Conservation (phyloP, 1,139 yeast species). For the Candida sp. region DNA sequence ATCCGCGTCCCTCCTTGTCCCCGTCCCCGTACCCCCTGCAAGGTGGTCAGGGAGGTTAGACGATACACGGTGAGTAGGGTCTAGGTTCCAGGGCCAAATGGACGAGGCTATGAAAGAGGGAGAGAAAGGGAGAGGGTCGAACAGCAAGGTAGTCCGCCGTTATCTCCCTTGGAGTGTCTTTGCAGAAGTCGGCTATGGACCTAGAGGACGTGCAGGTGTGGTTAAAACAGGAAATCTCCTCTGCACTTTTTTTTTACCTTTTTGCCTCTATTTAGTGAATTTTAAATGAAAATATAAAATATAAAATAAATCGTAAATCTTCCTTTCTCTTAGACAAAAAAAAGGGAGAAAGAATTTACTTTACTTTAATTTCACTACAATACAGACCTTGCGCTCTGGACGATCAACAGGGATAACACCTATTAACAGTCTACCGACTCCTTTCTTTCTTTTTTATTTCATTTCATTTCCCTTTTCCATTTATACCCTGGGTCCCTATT, state of each 20-base stretch:
- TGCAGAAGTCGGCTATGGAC: too few species aligned
- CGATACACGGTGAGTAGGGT: too few species aligned
- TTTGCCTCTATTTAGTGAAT: not conserved
- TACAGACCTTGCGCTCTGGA: not conserved
- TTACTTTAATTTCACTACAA: not conserved
- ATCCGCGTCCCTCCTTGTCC: too few species aligned
- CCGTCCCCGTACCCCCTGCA: too few species aligned
- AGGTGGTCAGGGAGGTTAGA: too few species aligned
- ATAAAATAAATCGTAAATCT: constrained; percentile 2
- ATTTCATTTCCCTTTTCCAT: not conserved
- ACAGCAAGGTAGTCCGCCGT: not conserved
- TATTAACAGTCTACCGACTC: not conserved
- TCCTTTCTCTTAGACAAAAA: not conserved
- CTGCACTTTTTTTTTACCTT: not conserved
- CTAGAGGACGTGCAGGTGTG: not conserved
- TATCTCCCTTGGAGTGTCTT: too few species aligned
- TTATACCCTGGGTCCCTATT: not conserved
- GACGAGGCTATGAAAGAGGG: too few species aligned
- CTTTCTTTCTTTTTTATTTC: not conserved
- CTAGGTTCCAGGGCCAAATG: too few species aligned
- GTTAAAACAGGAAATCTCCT: not conserved
- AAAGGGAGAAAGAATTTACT: not conserved
- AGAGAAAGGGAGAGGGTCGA: not conserved
- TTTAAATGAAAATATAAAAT: not conserved
- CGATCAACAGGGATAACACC: too few species aligned